Evolutionary conservation across 768 basidiomycete species (phyloP).

Genomic region (Suillus ampliporus): DNA sequence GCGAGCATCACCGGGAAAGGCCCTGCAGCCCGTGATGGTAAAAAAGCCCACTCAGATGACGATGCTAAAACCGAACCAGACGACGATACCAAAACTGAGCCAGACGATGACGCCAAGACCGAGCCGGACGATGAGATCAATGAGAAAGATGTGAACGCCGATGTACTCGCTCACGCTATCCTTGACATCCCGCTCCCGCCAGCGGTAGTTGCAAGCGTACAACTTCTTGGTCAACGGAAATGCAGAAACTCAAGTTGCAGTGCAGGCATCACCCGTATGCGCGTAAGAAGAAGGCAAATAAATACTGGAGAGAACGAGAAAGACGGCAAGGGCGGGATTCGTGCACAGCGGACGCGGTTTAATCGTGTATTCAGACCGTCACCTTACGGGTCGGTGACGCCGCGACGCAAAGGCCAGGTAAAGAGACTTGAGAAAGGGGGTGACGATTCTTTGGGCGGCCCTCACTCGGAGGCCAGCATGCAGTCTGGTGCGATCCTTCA

Average conservation of each 20-base stretch:
- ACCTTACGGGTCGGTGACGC: neutral
- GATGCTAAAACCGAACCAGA: neutral
- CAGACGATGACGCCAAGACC: neutral
- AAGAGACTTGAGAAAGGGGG: neutral
- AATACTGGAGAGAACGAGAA: neutral
- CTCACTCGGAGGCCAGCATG: neutral
- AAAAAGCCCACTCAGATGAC: neutral
- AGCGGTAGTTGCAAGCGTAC: neutral
- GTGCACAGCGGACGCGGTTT: neutral
- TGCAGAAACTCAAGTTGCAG: neutral
- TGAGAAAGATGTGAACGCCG: conserved; percentile 3
- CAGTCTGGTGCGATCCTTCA: neutral
- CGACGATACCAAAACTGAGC: neutral
- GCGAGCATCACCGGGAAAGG: neutral
- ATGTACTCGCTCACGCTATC: neutral
- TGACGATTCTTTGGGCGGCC: neutral
- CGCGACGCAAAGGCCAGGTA: neutral
- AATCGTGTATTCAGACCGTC: neutral
- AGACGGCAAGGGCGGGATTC: neutral
- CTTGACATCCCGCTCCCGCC: conserved; percentile 1
- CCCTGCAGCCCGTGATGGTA: neutral
- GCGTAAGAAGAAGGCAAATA: neutral
- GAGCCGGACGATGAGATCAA: neutral
- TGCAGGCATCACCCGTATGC: neutral
- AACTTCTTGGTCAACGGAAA: neutral